phyloP scores from a whole-genome alignment of 2,329 filamentous ascomycete genomes.

The Lomentospora prolificans region DNA sequence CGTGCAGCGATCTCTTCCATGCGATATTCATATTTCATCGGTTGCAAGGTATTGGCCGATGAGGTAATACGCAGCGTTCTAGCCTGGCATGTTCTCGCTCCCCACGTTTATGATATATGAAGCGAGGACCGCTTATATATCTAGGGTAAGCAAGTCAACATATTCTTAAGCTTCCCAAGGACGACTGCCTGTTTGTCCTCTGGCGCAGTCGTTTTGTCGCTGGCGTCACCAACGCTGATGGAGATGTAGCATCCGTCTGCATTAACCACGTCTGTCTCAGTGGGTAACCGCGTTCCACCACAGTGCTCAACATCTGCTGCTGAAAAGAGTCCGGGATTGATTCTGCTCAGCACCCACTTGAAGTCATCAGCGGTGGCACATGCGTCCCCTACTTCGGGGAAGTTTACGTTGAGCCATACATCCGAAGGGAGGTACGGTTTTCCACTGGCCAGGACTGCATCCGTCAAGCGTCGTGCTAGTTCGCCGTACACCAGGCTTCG shows the following conservation, averaged over 20 bases:
- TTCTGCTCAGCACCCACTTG: constrained; percentile 53
- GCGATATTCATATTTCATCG: too few relatives aligned
- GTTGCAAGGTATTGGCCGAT: too few relatives aligned
- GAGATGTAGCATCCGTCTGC: constrained; percentile 48
- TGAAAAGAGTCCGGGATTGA: constrained; percentile 45
- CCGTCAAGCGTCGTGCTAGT: constrained; percentile 48
- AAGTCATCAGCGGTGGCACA: constrained; percentile 46
- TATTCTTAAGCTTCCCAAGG: constrained; percentile 41
- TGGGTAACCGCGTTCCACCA: constrained; percentile 43
- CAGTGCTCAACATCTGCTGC: constrained; percentile 48
- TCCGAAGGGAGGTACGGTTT: constrained; percentile 52
- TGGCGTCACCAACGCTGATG: constrained; percentile 52
- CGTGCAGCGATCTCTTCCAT: too few relatives aligned
- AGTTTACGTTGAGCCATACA: constrained; percentile 62
- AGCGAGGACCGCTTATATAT: too few relatives aligned
- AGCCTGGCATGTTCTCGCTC: too few relatives aligned
- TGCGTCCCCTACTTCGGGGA: constrained; percentile 38
- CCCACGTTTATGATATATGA: too few relatives aligned
- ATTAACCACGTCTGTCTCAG: constrained; percentile 43
- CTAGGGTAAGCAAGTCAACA: too few relatives aligned
- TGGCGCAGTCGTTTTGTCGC: constrained; percentile 49
- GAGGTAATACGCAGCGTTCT: too few relatives aligned
- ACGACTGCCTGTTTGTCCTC: constrained; percentile 41
- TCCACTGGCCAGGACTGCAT: constrained; percentile 43
- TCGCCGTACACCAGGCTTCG: constrained; percentile 54